phyloP scores from a whole-genome alignment of 345 rosid species.

The Eucalyptus tenuipes region DNA sequence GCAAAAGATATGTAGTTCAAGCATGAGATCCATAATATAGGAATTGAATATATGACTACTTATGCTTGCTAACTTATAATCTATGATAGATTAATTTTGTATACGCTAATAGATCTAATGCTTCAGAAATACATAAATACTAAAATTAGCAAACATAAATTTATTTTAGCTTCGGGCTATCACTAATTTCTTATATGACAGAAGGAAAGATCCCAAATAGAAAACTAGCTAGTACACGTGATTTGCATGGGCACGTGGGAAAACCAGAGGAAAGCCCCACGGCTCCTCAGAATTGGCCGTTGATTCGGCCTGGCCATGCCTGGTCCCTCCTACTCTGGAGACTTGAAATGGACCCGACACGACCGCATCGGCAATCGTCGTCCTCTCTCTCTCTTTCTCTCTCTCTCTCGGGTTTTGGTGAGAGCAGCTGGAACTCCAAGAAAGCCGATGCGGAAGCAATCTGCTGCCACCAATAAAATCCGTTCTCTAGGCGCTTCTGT shows the following conservation, averaged over 20 bases:
- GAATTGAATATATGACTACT: not conserved
- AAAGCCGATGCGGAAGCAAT: not conserved
- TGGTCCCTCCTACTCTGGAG: not conserved
- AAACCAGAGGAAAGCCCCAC: not conserved
- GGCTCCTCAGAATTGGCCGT: not conserved
- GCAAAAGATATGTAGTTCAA: rapidly evolving
- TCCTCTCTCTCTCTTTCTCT: not conserved
- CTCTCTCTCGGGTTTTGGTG: not conserved
- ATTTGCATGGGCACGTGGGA: not conserved
- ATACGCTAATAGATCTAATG: not conserved
- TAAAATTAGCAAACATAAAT: not conserved
- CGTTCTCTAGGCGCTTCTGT: not conserved
- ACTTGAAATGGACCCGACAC: not conserved
- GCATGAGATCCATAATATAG: rapidly evolving
- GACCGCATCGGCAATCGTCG: not conserved
- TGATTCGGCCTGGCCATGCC: not conserved
- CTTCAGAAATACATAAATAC: not conserved
- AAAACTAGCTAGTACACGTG: not conserved
- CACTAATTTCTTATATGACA: not conserved
- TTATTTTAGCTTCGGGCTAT: not conserved
- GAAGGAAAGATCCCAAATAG: not conserved
- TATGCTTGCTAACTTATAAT: not conserved
- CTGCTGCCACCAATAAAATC: not conserved
- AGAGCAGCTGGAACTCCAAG: not conserved
- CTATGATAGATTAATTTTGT: not conserved